A percentile compares a stretch with the other conserved stretches of the same genome.
Evolutionary conservation across 768 basidiomycete genomes (phyloP).

Genomic region (Boletellus emodensis): DNA sequence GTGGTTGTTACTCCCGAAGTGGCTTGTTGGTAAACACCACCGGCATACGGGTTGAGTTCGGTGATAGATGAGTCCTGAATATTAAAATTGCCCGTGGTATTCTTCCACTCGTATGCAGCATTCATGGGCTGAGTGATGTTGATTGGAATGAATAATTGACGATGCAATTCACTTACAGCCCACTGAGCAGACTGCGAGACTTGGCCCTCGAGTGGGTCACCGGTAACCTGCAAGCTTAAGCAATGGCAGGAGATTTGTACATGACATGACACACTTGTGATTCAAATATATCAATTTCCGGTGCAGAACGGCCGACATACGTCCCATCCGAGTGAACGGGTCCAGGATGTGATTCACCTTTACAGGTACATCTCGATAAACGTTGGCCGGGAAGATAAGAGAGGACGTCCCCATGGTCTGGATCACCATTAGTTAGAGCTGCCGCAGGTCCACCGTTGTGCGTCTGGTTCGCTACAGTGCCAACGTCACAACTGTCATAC

Average conservation of each 20-base stretch:
- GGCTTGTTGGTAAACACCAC: conserved; percentile 81
- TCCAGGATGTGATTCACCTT: conserved; percentile 83
- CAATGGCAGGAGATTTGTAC: neutral
- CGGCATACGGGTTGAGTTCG: conserved; percentile 60
- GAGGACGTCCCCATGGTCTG: conserved; percentile 46
- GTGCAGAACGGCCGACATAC: conserved; percentile 77
- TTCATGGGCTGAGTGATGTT: conserved; percentile 66
- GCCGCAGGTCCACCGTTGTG: conserved; percentile 57
- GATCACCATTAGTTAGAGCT: conserved; percentile 60
- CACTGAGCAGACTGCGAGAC: conserved; percentile 87
- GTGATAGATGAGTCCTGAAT: conserved; percentile 54
- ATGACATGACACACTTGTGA: conserved; percentile 49
- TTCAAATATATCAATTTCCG: conserved; percentile 91
- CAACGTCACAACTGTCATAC: conserved; percentile 87
- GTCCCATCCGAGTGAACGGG: conserved; percentile 72
- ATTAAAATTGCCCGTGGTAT: conserved; percentile 53
- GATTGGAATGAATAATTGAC: neutral
- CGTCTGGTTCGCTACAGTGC: conserved; percentile 85
- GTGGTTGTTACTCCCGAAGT: conserved; percentile 67
- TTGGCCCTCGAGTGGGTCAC: conserved; percentile 40
- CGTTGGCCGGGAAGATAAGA: conserved; percentile 88
- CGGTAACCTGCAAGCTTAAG: conserved; percentile 32
- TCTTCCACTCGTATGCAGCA: conserved; percentile 63
- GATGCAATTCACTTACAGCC: conserved; percentile 48
- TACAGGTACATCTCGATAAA: conserved; percentile 85